Conservation (phyloP, 192 early-diverging fungal species). For the Backusella macrospora region DNA sequence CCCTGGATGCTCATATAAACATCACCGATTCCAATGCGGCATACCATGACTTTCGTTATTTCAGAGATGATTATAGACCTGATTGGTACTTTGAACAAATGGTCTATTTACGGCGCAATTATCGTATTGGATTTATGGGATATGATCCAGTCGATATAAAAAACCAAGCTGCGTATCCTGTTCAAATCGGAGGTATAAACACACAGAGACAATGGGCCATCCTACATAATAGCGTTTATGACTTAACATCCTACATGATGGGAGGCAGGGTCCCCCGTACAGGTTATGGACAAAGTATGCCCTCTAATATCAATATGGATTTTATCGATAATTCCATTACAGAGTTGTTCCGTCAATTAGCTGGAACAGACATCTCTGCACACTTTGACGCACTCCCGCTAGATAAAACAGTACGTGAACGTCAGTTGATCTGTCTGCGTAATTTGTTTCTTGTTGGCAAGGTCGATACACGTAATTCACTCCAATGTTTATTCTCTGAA, state of each 20-base stretch:
- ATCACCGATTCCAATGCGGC: constrained; percentile 57
- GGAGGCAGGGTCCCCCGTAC: constrained; percentile 49
- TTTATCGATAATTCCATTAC: constrained; percentile 66
- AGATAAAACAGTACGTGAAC: constrained; percentile 41
- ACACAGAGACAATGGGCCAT: constrained; percentile 53
- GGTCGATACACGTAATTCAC: constrained; percentile 80
- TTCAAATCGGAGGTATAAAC: constrained; percentile 40
- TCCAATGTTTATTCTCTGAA: constrained; percentile 79
- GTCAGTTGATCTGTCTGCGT: constrained; percentile 76
- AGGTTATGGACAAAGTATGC: constrained; percentile 43
- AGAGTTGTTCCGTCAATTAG: constrained; percentile 63
- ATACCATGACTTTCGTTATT: constrained; percentile 75
- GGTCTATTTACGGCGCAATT: constrained; percentile 61
- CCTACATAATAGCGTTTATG: constrained; percentile 69
- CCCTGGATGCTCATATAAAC: constrained; percentile 51
- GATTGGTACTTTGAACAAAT: constrained; percentile 75
- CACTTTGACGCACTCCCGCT: constrained; percentile 64
- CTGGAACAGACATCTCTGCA: constrained; percentile 65
- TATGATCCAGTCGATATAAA: constrained; percentile 62
- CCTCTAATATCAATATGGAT: constrained; percentile 46
- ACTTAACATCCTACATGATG: constrained; percentile 70
- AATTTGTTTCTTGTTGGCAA: constrained; percentile 87
- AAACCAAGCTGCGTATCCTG: constrained; percentile 47
- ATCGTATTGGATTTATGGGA: constrained; percentile 72
- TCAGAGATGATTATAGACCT: constrained; percentile 59